Conservation (phyloP, 331 rosid species). For the Spiraea crenata region DNA sequence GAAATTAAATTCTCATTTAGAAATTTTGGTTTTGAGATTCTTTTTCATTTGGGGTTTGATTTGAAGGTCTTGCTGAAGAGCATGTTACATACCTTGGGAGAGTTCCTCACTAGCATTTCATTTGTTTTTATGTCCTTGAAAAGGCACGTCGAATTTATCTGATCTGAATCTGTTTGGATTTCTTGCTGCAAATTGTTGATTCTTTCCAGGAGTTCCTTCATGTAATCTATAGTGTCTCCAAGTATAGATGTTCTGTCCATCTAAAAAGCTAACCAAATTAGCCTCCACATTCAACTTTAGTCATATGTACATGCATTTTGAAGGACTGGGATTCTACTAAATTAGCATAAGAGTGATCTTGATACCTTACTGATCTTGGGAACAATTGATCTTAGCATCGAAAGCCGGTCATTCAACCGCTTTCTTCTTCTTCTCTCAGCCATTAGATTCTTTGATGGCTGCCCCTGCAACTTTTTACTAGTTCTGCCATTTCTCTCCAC, state of each 20-base stretch:
- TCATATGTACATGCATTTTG: neutral
- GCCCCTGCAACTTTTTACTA: slow-evolving; percentile 71
- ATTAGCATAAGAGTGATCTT: no score
- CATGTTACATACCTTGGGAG: slow-evolving; percentile 60
- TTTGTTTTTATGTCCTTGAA: slow-evolving; percentile 60
- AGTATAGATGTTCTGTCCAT: slow-evolving; percentile 96
- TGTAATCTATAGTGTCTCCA: slow-evolving; percentile 91
- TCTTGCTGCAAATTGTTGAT: slow-evolving; percentile 64
- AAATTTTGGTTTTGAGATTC: neutral
- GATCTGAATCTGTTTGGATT: slow-evolving; percentile 31
- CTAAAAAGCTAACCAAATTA: slow-evolving; percentile 36
- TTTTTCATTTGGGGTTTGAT: slow-evolving; percentile 3
- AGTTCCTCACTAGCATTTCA: slow-evolving; percentile 64
- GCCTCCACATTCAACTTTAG: slow-evolving; percentile 10
- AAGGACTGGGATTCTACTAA: neutral
- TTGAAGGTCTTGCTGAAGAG: neutral
- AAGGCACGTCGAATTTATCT: slow-evolving; percentile 35
- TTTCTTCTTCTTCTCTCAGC: slow-evolving; percentile 92
- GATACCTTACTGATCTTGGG: slow-evolving; percentile 93
- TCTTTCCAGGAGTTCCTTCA: slow-evolving; percentile 81
- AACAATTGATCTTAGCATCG: slow-evolving; percentile 92
- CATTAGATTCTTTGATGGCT: slow-evolving; percentile 97
- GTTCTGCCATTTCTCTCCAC: slow-evolving; percentile 43
- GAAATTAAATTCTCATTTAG: neutral
- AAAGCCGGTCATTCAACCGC: slow-evolving; percentile 81